phyloP scores from a whole-genome alignment of 345 rosid genomes.

The Euphorbia pulcherrima region DNA sequence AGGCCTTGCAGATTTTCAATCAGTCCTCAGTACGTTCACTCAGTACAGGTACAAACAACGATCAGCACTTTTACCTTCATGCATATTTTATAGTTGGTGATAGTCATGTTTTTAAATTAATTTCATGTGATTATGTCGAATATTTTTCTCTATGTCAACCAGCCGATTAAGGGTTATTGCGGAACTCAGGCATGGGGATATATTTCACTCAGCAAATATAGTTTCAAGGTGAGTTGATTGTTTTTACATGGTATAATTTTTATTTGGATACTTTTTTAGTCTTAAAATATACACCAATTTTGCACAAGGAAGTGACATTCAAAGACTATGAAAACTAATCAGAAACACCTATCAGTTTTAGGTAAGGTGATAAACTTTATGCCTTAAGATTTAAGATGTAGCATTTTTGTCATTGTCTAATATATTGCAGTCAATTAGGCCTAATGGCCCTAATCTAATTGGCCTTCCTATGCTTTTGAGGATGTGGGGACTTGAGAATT shows the following conservation, averaged over 20 bases:
- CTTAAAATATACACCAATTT: neutral
- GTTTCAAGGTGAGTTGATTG: slow-evolving; percentile 68
- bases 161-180: slow-evolving; percentile 96
- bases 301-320: neutral
- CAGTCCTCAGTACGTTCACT: slow-evolving; percentile 77
- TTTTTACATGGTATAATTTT: slow-evolving; percentile 15
- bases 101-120: slow-evolving; percentile 2
- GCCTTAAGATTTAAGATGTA: neutral
- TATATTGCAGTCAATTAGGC: neutral
- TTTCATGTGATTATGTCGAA: slow-evolving; percentile 3
- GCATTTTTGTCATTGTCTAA: neutral
- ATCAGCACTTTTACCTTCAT: neutral
- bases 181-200: slow-evolving; percentile 87
- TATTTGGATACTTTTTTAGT: neutral
- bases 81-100: neutral
- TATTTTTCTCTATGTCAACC: slow-evolving; percentile 22
- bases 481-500: neutral
- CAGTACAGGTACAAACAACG: slow-evolving; percentile 64
- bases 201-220: slow-evolving; percentile 96
- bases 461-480: neutral
- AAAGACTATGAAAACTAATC: neutral
- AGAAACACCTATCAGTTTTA: neutral
- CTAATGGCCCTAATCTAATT: neutral
- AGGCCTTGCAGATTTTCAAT: slow-evolving; percentile 89
- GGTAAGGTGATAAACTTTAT: neutral